These are phyloP conservation scores for Stentor coeruleus DNA, from an alignment of 73 alveolate genomes.

Conservation along the genomic window DNA sequence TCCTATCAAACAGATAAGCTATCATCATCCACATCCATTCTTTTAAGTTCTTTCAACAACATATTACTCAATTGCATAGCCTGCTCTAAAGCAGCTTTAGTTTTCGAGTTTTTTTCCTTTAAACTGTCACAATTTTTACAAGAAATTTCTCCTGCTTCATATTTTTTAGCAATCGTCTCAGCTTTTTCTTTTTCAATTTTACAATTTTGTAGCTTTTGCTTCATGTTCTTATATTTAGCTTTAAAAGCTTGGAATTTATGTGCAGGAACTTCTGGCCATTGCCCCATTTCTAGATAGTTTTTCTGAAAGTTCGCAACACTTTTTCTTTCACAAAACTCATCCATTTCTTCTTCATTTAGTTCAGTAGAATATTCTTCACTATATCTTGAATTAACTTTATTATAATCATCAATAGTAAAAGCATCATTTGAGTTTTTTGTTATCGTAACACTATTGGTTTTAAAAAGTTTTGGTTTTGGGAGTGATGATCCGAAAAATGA, in stretches of 20 bases:
- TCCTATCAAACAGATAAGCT: too few species aligned
- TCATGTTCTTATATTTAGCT: neutral
- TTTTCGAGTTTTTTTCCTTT: neutral
- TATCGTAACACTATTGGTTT: too few species aligned
- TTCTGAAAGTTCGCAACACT: neutral
- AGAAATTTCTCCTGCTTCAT: neutral
- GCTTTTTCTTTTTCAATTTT: neutral
- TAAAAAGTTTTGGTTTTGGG: too few species aligned
- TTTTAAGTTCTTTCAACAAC: neutral
- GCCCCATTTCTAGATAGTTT: conserved; percentile 15
- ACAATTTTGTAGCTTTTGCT: neutral
- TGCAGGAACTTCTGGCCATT: conserved; percentile 21
- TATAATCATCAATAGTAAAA: too few species aligned
- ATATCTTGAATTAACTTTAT: too few species aligned
- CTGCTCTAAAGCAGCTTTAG: conserved; percentile 18
- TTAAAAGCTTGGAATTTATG: neutral
- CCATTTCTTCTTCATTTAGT: neutral
- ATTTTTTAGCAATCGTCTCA: neutral
- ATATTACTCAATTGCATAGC: neutral
- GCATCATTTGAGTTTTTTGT: too few species aligned
- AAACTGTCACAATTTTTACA: neutral
- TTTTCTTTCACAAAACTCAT: neutral
- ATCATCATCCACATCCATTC: too few species aligned
- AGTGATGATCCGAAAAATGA: too few species aligned
- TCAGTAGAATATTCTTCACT: neutral